Evolutionary conservation across 1,284 basidiomycete genomes (phyloP).

Genomic region (Schizophyllum commune): DNA sequence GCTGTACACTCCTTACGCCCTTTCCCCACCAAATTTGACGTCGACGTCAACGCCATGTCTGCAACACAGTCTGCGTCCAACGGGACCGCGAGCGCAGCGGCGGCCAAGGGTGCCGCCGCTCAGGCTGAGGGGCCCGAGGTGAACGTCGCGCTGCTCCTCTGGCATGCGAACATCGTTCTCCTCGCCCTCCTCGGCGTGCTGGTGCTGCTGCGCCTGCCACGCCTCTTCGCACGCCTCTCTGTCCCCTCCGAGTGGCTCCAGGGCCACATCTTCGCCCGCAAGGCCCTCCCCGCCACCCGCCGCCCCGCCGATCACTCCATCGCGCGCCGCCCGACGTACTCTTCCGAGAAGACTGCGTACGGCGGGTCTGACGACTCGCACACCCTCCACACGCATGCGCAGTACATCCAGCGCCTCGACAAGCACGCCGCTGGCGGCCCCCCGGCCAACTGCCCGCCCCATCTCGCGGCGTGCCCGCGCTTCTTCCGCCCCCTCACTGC

Average conservation of each 20-base stretch:
- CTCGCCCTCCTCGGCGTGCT: constrained; percentile 28
- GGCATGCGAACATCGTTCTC: constrained; percentile 35
- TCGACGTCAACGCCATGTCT: background rate
- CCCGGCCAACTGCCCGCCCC: constrained; percentile 27
- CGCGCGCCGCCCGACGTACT: background rate
- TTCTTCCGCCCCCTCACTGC: constrained; percentile 33
- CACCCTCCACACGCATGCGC: constrained; percentile 18
- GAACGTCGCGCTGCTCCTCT: constrained; percentile 19
- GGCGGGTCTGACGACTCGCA: constrained; percentile 28
- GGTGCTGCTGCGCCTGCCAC: constrained; percentile 36
- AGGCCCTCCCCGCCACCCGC: constrained; percentile 8
- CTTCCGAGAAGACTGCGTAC: constrained; percentile 14
- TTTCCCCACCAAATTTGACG: no score
- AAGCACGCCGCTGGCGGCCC: constrained; percentile 6
- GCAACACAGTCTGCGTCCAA: background rate
- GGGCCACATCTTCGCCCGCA: constrained; percentile 34
- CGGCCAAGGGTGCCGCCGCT: background rate
- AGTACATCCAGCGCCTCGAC: constrained; percentile 9
- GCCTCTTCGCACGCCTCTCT: constrained; percentile 38
- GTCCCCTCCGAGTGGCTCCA: constrained; percentile 34
- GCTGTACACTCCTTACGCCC: no score
- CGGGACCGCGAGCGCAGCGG: background rate
- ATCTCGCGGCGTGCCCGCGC: constrained; percentile 33
- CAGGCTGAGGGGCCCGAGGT: background rate
- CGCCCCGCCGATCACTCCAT: background rate